phyloP scores from a whole-genome alignment of 345 rosid species.

The Physaria fendleri region DNA sequence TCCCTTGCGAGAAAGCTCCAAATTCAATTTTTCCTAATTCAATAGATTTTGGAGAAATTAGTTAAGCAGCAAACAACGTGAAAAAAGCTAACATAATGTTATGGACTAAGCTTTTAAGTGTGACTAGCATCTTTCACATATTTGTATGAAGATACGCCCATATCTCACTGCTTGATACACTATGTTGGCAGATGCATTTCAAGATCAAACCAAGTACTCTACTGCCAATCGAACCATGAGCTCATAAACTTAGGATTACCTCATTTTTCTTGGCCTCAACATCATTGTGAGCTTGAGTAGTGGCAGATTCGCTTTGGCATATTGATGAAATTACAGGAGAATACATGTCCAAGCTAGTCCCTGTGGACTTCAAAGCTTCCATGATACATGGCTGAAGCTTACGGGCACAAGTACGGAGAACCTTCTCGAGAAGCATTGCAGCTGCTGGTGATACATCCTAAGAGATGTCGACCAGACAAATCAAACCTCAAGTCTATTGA shows the following conservation, averaged over 20 bases:
- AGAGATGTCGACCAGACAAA: slow-evolving; percentile 1
- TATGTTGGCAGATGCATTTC: slow-evolving; percentile 13
- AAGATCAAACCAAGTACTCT: slow-evolving; percentile 10
- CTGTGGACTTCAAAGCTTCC: slow-evolving; percentile 41
- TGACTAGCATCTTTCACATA: too few relatives aligned
- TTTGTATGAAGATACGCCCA: too few relatives aligned
- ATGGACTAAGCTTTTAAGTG: too few relatives aligned
- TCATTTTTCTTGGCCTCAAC: slow-evolving; percentile 28
- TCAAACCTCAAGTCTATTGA: slow-evolving; percentile 4
- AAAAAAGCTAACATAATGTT: not conserved
- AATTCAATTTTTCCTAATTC: slow-evolving; percentile 8
- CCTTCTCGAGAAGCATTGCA: slow-evolving; percentile 49
- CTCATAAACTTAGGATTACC: slow-evolving; percentile 34
- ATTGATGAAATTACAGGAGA: slow-evolving; percentile 47
- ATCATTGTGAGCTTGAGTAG: slow-evolving; percentile 16
- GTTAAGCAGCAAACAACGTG: not conserved
- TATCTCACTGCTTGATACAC: not conserved
- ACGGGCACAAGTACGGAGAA: slow-evolving; percentile 45
- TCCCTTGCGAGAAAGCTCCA: slow-evolving; percentile 13
- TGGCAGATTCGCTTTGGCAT: slow-evolving; percentile 33
- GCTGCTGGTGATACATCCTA: slow-evolving; percentile 44
- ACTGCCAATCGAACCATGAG: slow-evolving; percentile 3
- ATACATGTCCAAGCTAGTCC: slow-evolving; percentile 47
- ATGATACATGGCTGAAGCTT: slow-evolving; percentile 52
- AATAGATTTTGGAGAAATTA: slow-evolving; percentile 23